Evolutionary conservation across 768 basidiomycete genomes (phyloP).

Genomic region (Boletus subcaerulescens): DNA sequence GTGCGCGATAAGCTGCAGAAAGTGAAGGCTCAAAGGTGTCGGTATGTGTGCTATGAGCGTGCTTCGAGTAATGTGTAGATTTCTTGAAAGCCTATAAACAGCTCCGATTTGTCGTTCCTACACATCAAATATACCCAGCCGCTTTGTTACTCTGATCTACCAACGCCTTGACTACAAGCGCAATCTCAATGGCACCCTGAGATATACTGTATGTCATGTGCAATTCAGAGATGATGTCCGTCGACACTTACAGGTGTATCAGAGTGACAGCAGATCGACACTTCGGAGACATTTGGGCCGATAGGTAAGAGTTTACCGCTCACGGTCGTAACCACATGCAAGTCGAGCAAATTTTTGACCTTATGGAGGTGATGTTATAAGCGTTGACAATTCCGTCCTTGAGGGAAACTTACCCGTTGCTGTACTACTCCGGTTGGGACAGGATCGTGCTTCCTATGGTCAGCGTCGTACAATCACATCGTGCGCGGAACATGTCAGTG

Average conservation of each 20-base stretch:
- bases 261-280: slow-evolving; percentile 65
- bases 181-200: slow-evolving; percentile 54
- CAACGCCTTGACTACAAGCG: slow-evolving; percentile 47
- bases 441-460: slow-evolving; percentile 48
- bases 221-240: not conserved
- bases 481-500: not conserved
- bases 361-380: slow-evolving; percentile 14
- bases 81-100: not conserved
- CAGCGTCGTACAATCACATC: not conserved
- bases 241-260: slow-evolving; percentile 52
- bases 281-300: slow-evolving; percentile 42
- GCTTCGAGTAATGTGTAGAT: too few relatives aligned
- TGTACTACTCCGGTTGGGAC: slow-evolving; percentile 42
- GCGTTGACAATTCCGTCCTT: not conserved
- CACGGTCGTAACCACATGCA: slow-evolving; percentile 48
- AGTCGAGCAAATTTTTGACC: slow-evolving; percentile 44
- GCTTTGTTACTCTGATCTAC: slow-evolving; percentile 52
- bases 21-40: too few relatives aligned
- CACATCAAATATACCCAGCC: slow-evolving; percentile 28
- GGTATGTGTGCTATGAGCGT: too few relatives aligned
- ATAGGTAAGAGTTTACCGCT: slow-evolving; percentile 41
- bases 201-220: not conserved
- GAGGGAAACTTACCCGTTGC: slow-evolving; percentile 37
- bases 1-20: too few relatives aligned
- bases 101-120: not conserved